These are phyloP conservation scores for Hortiboletus rubellus DNA, from an alignment of 1,284 basidiomycete species.

Conservation along the genomic window DNA sequence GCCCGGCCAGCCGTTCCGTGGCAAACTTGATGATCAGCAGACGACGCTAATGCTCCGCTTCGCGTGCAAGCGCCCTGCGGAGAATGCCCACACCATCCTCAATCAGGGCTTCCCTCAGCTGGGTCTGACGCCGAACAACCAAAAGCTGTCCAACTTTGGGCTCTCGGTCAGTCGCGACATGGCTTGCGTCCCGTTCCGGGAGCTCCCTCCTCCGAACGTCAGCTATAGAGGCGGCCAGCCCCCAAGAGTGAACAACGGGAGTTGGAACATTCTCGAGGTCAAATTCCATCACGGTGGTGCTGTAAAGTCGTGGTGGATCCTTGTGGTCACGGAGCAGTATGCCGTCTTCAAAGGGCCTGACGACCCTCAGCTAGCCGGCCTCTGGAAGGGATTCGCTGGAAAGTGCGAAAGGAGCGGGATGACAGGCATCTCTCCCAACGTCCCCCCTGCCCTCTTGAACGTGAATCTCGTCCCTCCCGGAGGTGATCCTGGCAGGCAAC, in stretches of 20 bases:
- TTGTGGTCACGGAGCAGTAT: conserved; percentile 53
- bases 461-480: conserved; percentile 32
- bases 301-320: conserved; percentile 57
- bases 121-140: conserved; percentile 44
- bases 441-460: conserved; percentile 36
- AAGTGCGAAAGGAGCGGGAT: conserved; percentile 61
- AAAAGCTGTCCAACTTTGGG: conserved; percentile 50
- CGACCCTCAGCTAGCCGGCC: conserved; percentile 41
- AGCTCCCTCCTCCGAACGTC: conserved; percentile 57
- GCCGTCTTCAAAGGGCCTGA: conserved; percentile 39
- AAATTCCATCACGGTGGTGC: conserved; percentile 56
- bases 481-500: conserved; percentile 43
- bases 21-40: conserved; percentile 52
- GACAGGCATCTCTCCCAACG: conserved; percentile 31
- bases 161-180: conserved; percentile 55
- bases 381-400: conserved; percentile 49
- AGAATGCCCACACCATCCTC: conserved; percentile 59
- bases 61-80: conserved; percentile 58
- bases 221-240: conserved; percentile 49
- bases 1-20: conserved; percentile 52
- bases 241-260: conserved; percentile 50
- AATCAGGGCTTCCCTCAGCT: conserved; percentile 55
- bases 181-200: conserved; percentile 59
- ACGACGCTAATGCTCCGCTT: conserved; percentile 64
- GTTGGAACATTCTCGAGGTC: conserved; percentile 72